Evolutionary conservation across 345 rosid species (phyloP).

Genomic region (Jatropha curcas): DNA sequence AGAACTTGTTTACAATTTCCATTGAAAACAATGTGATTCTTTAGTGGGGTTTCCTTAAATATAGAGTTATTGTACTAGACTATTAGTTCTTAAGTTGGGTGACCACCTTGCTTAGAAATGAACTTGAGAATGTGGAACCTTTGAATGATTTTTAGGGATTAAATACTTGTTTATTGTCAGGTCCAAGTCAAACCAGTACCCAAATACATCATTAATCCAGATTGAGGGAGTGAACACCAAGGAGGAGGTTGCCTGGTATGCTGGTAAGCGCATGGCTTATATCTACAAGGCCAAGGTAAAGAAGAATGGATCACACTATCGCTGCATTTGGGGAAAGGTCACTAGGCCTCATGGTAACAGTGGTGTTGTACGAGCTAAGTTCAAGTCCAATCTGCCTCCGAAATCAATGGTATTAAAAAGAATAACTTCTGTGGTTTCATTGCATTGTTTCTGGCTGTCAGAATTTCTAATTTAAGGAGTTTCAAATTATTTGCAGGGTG

Average conservation of each 20-base stretch:
- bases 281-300: conserved; percentile 30
- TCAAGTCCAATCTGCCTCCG: conserved; percentile 72
- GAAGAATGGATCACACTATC: conserved; percentile 25
- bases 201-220: conserved; percentile 29
- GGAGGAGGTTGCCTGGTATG: conserved; percentile 26
- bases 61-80: too few species aligned
- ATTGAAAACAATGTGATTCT: too few species aligned
- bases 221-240: conserved; percentile 28
- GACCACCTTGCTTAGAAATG: neutral
- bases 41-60: too few species aligned
- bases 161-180: neutral
- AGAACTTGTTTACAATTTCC: neutral
- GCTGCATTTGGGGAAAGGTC: conserved; percentile 45
- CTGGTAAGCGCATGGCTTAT: conserved; percentile 25
- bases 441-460: neutral
- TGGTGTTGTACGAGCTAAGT: conserved; percentile 67
- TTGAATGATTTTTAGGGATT: neutral
- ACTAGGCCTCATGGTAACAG: conserved; percentile 71
- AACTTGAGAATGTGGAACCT: too few species aligned
- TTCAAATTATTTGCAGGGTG: conserved; percentile 4
- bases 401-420: conserved; percentile 51
- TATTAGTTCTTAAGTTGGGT: neutral
- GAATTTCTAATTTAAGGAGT: neutral
- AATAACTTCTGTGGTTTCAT: neutral
- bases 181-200: conserved; percentile 35